A percentile compares a stretch with the other conserved stretches of the same genome.
Evolutionary conservation across 495 filamentous ascomycete species (phyloP).

Genomic region (Aspergillus ellipticus): DNA sequence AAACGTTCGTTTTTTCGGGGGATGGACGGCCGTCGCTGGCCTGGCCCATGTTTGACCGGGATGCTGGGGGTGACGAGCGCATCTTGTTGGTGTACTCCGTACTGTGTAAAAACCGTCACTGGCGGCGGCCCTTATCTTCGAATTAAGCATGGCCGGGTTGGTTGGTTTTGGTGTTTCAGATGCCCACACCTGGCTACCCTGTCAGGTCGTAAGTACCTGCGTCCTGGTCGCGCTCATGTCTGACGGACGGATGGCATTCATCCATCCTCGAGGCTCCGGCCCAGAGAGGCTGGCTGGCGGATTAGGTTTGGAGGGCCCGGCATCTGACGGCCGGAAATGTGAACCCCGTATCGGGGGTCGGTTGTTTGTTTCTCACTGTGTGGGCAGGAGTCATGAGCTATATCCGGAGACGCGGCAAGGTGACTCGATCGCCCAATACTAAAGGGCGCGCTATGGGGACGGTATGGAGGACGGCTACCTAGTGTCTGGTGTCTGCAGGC

Average conservation of each 20-base stretch:
- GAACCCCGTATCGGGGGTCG: neutral
- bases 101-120: too few species aligned
- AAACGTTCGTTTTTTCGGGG: constrained; percentile 3
- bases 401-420: neutral
- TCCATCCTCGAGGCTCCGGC: neutral
- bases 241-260: neutral
- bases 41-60: neutral
- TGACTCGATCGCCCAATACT: constrained; percentile 2
- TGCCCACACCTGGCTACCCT: neutral
- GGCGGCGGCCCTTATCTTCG: neutral
- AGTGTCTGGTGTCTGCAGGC: neutral
- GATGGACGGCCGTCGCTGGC: too few species aligned
- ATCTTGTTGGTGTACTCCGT: too few species aligned
- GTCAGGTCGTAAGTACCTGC: neutral
- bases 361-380: neutral
- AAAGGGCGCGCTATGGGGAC: neutral
- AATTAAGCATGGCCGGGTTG: neutral
- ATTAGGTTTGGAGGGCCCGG: neutral
- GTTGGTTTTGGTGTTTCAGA: neutral
- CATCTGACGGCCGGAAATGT: constrained; percentile 1
- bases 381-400: too few species aligned
- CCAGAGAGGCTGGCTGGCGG: neutral
- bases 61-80: too few species aligned
- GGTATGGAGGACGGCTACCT: neutral
- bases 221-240: neutral